Base-by-base conservation (phyloP, 257 asterid genomes). In the Nicotiana otophora region DNA sequence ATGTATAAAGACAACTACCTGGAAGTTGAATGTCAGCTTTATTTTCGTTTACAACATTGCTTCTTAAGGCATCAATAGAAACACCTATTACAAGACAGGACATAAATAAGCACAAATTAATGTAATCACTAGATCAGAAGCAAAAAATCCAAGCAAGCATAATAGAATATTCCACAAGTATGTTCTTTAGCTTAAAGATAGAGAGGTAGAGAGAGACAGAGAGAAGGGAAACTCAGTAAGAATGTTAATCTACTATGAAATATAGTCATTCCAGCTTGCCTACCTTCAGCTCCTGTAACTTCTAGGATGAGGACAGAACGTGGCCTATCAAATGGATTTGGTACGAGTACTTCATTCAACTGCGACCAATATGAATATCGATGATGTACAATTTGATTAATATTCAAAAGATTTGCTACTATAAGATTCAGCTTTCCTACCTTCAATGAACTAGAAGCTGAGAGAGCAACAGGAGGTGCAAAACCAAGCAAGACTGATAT, bases 251-350 rank as follows among this genome's bases (percentile, higher is more conserved):
- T 46, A 46, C 34, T 42, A n/a, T 20, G 12, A 30, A 42, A 23
- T 12, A 42, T 70, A 72, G 14, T 46, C 23, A 42, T 72, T 33
- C 16, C 34, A 57, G 72, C 31, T 55, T 82, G 75, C 88, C 31
- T 79, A 92, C 99, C 98, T 90, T 92, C 93, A 51, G 83, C 86
- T 84, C 98, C 98, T 7, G 93, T 65, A 82, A 94, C 94, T 89
- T 94, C 98, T 42, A 94, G 91, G 84, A 92, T 84, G 82, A 96
- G 85, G 77, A 92, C 86, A 87, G 98, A 91, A 85, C 82, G 92
- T 48, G 99, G 99, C 88, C 93, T 90, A 89, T 94, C 89, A 81
- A 96, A 96, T 23, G 98, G 99, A 86, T 93, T 96, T 74, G 98
- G 99, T 87, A 65, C 48, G 19, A 96, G 95, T 82, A 96, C 97